Evolutionary conservation across 371 early-diverging fungal species (phyloP).

Genomic region (Mortierella sp.): DNA sequence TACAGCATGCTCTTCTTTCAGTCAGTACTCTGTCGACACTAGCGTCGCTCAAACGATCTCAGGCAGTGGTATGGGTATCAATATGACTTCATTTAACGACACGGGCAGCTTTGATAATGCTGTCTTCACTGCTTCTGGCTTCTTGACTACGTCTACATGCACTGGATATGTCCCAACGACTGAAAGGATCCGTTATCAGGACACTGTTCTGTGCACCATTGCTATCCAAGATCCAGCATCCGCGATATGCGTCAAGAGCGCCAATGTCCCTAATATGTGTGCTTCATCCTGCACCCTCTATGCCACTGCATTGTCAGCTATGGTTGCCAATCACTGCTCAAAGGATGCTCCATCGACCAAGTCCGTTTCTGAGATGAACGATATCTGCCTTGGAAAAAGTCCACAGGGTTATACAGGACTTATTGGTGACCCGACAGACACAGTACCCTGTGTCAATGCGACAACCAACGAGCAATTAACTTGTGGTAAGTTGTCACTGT

Average conservation of each 20-base stretch:
- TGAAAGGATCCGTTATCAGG: conserved; percentile 31
- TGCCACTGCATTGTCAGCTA: not conserved
- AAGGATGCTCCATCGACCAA: not conserved
- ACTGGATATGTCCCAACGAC: conserved; percentile 10
- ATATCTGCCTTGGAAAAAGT: conserved; percentile 1
- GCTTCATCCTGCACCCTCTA: conserved; percentile 21
- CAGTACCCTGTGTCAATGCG: conserved; percentile 18
- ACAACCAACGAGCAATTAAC: conserved; percentile 18
- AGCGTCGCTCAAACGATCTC: not conserved
- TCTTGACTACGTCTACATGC: conserved; percentile 17
- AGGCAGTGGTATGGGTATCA: conserved; percentile 14
- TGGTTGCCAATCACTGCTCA: conserved; percentile 16
- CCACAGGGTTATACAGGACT: not conserved
- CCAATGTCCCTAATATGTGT: conserved; percentile 15
- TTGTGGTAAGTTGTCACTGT: conserved; percentile 41
- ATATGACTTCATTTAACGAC: conserved; percentile 13
- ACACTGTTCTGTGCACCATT: conserved; percentile 25
- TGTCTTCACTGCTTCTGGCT: conserved; percentile 7
- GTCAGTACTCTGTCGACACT: conserved; percentile 21
- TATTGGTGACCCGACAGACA: not conserved
- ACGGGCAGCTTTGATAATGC: conserved; percentile 28
- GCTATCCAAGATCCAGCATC: not conserved
- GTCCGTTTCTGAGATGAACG: not conserved
- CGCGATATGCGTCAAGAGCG: not conserved
- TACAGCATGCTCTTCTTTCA: conserved; percentile 26